Base-by-base conservation (phyloP, 1,284 basidiomycete species). In the Xerocomus nothofagi region DNA sequence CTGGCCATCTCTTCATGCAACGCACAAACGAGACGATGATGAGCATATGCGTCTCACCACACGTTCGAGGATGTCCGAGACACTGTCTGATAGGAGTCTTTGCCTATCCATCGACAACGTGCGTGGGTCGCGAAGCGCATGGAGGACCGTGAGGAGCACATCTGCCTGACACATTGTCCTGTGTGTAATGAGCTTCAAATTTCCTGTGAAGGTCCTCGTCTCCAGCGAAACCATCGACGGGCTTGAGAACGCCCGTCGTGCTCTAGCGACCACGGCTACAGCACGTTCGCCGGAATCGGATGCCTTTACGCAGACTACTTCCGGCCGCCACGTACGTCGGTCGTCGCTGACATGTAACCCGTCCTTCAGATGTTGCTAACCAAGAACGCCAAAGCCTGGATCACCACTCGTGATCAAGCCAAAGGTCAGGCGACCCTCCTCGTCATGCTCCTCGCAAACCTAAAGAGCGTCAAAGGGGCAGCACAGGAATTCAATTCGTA, bases 191-290 rank as follows among this genome's bases (percentile, higher is more conserved):
- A n/a, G n/a, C n/a, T n/a, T n/a, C n/a, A n/a, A n/a, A n/a, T n/a
- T n/a, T n/a, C n/a, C n/a, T n/a, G n/a, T 91, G 18, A 92, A 92
- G 62, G 75, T 81, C 0, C 72, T 88, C 21, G 78, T 78, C 4
- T 79, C 81, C 2, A 75, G 76, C 0, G 68, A 74, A 21, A 71
- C 75, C 4, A 74, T 83, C 7, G 77, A 78, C 27, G 85, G 85
- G 52, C 63, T 89, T n/a, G 88, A 91, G 64, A 78, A 73, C 6
- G 81, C 84, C 7, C 77, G 89, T 11, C 76, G 86, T 11, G 79
- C 85, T 0, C 80, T 89, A 74, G 88, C 44, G 88, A 88, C 3
- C 88, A 92, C 65, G 89, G 88, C 0, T 91, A 80, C 67, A 85
- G 83, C 55, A 78, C 75, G 1, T 88, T 84, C 56, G 73, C 83